Conservation (phyloP, 2,329 filamentous ascomycete genomes). For the Trichoderma oligosporum region DNA sequence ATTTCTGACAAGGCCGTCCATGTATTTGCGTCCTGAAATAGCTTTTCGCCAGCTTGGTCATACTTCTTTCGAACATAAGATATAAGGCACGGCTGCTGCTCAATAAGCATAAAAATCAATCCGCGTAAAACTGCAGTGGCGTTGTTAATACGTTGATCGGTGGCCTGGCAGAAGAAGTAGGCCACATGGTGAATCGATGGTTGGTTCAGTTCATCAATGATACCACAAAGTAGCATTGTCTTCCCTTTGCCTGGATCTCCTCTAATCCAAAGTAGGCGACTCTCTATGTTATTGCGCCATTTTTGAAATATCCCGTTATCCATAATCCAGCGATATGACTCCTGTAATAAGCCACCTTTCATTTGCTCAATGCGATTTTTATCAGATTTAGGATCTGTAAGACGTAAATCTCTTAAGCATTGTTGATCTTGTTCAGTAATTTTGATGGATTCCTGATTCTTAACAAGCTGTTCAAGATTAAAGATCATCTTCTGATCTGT, state of each 20-base stretch:
- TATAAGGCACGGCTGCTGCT: conserved; percentile 32
- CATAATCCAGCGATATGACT: conserved; percentile 36
- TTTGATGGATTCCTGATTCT: conserved; percentile 13
- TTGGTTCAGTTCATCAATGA: conserved; percentile 27
- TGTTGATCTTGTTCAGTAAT: conserved; percentile 22
- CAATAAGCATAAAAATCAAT: conserved; percentile 39
- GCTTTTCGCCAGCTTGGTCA: conserved; percentile 29
- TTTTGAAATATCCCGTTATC: conserved; percentile 28
- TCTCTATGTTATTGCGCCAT: conserved; percentile 17
- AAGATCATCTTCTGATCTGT: background rate
- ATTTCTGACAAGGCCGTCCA: conserved; percentile 37
- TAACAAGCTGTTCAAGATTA: conserved; percentile 19
- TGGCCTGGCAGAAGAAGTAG: conserved; percentile 17
- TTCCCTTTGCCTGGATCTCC: conserved; percentile 43
- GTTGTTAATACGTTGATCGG: conserved; percentile 35
- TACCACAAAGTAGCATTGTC: conserved; percentile 41
- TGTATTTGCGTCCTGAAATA: conserved; percentile 41
- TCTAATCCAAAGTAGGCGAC: conserved; percentile 36
- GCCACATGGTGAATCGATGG: conserved; percentile 14
- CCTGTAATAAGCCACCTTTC: conserved; percentile 34
- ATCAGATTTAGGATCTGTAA: conserved; percentile 31
- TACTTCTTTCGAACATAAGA: conserved; percentile 36
- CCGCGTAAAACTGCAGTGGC: conserved; percentile 41
- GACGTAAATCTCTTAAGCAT: conserved; percentile 24
- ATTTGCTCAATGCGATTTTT: conserved; percentile 34